Percentiles rank a stretch among this genome's conserved stretches.
Conservation (phyloP, 208 protist species). For the Novymonas esmeraldas region DNA sequence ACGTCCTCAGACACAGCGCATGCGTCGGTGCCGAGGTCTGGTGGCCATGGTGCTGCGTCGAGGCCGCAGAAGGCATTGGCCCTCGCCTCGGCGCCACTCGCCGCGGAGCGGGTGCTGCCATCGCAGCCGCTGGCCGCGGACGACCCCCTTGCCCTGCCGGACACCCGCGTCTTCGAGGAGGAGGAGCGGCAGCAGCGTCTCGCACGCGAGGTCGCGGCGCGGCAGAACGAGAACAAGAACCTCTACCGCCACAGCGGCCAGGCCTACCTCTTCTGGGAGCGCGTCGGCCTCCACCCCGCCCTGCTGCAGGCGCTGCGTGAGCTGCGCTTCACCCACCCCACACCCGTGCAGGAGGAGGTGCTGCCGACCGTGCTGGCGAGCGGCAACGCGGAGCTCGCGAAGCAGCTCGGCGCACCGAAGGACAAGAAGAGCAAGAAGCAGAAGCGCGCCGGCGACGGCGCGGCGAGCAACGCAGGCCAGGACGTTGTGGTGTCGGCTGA, state of each 20-base stretch:
- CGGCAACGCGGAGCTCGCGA: slow-evolving; percentile 17
- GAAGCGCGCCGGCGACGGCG: neutral
- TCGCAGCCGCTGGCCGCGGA: slow-evolving; percentile 41
- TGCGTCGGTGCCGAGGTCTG: too few relatives aligned
- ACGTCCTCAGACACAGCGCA: slow-evolving; percentile 1
- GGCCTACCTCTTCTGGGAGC: slow-evolving; percentile 84
- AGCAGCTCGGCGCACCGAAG: neutral
- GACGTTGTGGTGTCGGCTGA: slow-evolving; percentile 94
- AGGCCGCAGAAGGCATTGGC: neutral
- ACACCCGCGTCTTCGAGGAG: slow-evolving; percentile 33
- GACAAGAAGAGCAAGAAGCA: slow-evolving; percentile 29
- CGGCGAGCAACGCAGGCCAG: slow-evolving; percentile 10
- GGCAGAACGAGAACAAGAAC: slow-evolving; percentile 58
- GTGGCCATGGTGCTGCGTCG: neutral
- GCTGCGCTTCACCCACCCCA: slow-evolving; percentile 85
- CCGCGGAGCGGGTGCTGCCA: slow-evolving; percentile 32
- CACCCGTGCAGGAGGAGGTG: slow-evolving; percentile 86
- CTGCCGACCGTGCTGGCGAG: slow-evolving; percentile 57
- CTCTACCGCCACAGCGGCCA: slow-evolving; percentile 79
- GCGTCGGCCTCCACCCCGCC: slow-evolving; percentile 66
- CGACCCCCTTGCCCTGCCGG: slow-evolving; percentile 55
- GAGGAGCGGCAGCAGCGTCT: slow-evolving; percentile 34
- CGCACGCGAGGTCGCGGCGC: slow-evolving; percentile 18
- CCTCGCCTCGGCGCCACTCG: slow-evolving; percentile 9
- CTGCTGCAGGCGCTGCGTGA: slow-evolving; percentile 67